These are phyloP conservation scores for Dichomitus squalens DNA, from an alignment of 1,284 basidiomycete species.

Conservation along the genomic window DNA sequence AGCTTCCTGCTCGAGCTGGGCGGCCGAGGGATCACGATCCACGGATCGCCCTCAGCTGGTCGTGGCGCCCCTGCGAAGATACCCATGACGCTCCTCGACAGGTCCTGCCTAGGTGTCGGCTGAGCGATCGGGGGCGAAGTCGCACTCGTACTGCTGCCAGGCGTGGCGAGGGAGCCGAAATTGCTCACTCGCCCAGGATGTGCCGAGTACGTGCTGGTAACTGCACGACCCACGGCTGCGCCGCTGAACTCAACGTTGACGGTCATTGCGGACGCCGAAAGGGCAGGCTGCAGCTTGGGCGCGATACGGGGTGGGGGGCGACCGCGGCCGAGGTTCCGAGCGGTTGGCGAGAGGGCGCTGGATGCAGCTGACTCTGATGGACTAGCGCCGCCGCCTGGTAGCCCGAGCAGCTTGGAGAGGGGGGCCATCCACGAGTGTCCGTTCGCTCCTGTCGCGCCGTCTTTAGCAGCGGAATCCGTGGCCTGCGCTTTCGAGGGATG, in stretches of 20 bases:
- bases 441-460: slow-evolving; percentile 33
- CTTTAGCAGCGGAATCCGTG: slow-evolving; percentile 32
- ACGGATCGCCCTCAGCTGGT: slow-evolving; percentile 49
- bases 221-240: slow-evolving; percentile 70
- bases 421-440: slow-evolving; percentile 80
- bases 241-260: slow-evolving; percentile 94
- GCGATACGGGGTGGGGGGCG: slow-evolving; percentile 44
- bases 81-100: slow-evolving; percentile 55
- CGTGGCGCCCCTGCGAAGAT: slow-evolving; percentile 86
- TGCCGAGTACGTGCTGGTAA: slow-evolving; percentile 57
- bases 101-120: slow-evolving; percentile 21
- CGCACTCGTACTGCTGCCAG: slow-evolving; percentile 9
- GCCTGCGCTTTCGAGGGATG: slow-evolving; percentile 60
- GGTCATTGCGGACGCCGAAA: slow-evolving; percentile 84
- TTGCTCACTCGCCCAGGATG: slow-evolving; percentile 30
- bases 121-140: slow-evolving; percentile 20
- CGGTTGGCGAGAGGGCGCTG: slow-evolving; percentile 32
- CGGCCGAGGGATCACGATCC: slow-evolving; percentile 62
- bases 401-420: slow-evolving; percentile 72
- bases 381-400: slow-evolving; percentile 22
- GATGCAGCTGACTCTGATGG: slow-evolving; percentile 27
- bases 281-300: slow-evolving; percentile 79
- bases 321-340: slow-evolving; percentile 26
- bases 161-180: slow-evolving; percentile 18
- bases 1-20: slow-evolving; percentile 20